Conservation (phyloP, 1,284 basidiomycete genomes). For the Coniophora puteana region DNA sequence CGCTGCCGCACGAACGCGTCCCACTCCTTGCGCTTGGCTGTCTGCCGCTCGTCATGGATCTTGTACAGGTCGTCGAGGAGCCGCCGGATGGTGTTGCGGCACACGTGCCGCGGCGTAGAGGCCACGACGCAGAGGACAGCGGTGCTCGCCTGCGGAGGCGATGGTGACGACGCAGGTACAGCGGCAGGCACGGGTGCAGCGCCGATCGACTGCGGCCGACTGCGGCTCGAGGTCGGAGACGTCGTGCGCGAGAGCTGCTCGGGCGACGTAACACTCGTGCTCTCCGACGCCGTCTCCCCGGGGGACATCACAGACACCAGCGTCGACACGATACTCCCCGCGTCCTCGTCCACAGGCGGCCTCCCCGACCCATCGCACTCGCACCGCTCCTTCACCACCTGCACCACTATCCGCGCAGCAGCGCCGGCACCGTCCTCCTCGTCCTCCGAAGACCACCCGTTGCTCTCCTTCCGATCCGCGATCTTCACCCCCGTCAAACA, state of each 20-base stretch:
- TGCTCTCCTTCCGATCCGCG: slow-evolving; percentile 74
- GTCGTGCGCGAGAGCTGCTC: slow-evolving; percentile 30
- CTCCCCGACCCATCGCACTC: slow-evolving; percentile 46
- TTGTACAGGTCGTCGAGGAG: slow-evolving; percentile 81
- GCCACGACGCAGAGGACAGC: slow-evolving; percentile 54
- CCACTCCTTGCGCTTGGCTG: slow-evolving; percentile 78
- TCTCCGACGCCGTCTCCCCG: slow-evolving; percentile 15
- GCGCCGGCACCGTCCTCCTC: slow-evolving; percentile 23
- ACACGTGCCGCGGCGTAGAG: slow-evolving; percentile 66
- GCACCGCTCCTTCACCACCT: slow-evolving; percentile 60
- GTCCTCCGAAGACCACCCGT: slow-evolving; percentile 68
- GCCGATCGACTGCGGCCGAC: slow-evolving; percentile 41
- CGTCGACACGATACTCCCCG: too few species aligned
- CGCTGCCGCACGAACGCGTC: slow-evolving; percentile 80
- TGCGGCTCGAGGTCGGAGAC: slow-evolving; percentile 50
- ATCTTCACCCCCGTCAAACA: slow-evolving; percentile 86
- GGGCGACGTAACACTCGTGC: slow-evolving; percentile 15
- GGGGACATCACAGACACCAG: background rate
- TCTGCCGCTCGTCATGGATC: slow-evolving; percentile 85
- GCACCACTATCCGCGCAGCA: slow-evolving; percentile 32
- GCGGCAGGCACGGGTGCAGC: slow-evolving; percentile 27
- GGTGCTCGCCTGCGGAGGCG: slow-evolving; percentile 29
- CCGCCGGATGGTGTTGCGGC: slow-evolving; percentile 71
- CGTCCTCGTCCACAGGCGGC: slow-evolving; percentile 16
- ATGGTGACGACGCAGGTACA: slow-evolving; percentile 13